phyloP scores from a whole-genome alignment of 352 stramenopile genomes.

The Phytophthora multivora region DNA sequence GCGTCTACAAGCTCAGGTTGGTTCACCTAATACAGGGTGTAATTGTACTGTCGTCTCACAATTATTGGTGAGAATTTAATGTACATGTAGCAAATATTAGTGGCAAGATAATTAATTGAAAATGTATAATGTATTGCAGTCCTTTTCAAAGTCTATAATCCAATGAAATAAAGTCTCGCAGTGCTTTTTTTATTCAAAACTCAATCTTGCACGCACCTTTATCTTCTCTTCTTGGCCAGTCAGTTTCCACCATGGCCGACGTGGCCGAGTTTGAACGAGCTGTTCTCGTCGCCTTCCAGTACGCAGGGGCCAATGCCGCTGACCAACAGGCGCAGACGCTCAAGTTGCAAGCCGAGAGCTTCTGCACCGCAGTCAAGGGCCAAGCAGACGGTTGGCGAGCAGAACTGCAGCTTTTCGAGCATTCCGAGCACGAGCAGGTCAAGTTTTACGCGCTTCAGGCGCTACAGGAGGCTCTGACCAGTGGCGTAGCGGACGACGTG shows the following conservation, averaged over 20 bases:
- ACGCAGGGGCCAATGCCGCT: slow-evolving; percentile 50
- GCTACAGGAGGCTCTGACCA: slow-evolving; percentile 62
- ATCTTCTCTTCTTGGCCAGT: background rate
- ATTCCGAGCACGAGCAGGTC: slow-evolving; percentile 70
- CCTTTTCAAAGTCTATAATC: no score
- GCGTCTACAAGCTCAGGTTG: no score
- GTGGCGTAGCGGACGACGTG: slow-evolving; percentile 49
- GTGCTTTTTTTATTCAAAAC: background rate
- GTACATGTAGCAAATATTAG: no score
- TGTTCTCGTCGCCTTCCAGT: slow-evolving; percentile 83
- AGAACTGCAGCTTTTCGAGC: slow-evolving; percentile 76
- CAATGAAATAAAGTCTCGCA: no score
- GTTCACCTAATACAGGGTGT: no score
- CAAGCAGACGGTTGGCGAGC: slow-evolving; percentile 53
- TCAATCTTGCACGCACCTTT: background rate
- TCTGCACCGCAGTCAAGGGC: slow-evolving; percentile 64
- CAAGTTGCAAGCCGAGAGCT: slow-evolving; percentile 75
- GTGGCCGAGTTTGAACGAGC: slow-evolving; percentile 75
- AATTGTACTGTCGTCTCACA: no score
- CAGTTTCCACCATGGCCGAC: slow-evolving; percentile 24
- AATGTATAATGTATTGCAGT: no score
- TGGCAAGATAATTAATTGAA: no score
- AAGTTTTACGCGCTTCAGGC: slow-evolving; percentile 87
- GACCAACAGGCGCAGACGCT: slow-evolving; percentile 62
- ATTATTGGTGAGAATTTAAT: no score